Evolutionary conservation across 1,284 basidiomycete genomes (phyloP).

Genomic region (Sphagnurus paluster): DNA sequence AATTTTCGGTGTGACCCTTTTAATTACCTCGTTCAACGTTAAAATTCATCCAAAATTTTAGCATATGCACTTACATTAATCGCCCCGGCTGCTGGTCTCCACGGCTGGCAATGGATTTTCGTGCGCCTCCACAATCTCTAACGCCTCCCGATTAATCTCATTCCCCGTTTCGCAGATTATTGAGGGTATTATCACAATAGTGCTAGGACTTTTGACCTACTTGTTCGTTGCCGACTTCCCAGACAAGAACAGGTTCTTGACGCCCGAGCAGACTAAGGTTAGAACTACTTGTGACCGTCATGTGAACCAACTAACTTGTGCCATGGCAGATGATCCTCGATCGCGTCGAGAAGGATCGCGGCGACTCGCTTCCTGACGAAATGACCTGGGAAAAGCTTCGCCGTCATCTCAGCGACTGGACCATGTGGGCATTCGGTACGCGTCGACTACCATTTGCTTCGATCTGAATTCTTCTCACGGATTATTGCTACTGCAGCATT

Average conservation of each 20-base stretch:
- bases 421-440: conserved; percentile 38
- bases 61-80: conserved; percentile 37
- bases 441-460: neutral
- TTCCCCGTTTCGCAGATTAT: conserved; percentile 30
- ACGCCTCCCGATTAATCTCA: too few relatives aligned
- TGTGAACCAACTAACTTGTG: neutral
- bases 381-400: conserved; percentile 32
- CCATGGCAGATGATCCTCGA: conserved; percentile 28
- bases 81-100: conserved; percentile 29
- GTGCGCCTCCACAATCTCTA: too few relatives aligned
- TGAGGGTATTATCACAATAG: conserved; percentile 38
- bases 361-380: conserved; percentile 38
- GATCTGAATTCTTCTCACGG: neutral
- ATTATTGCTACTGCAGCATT: conserved; percentile 22
- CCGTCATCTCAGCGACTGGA: conserved; percentile 36
- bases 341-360: conserved; percentile 38
- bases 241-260: conserved; percentile 38
- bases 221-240: conserved; percentile 42
- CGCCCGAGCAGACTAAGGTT: conserved; percentile 31
- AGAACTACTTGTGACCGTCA: neutral
- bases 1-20: conserved; percentile 25
- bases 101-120: conserved; percentile 46
- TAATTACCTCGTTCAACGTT: neutral
- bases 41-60: conserved; percentile 6
- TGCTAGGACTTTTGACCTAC: conserved; percentile 34